A percentile compares a stretch with the other conserved stretches of the same genome.
phyloP scores from a whole-genome alignment of 225 moss, liverwort and hornwort species.

The Pleurozium schreberi region DNA sequence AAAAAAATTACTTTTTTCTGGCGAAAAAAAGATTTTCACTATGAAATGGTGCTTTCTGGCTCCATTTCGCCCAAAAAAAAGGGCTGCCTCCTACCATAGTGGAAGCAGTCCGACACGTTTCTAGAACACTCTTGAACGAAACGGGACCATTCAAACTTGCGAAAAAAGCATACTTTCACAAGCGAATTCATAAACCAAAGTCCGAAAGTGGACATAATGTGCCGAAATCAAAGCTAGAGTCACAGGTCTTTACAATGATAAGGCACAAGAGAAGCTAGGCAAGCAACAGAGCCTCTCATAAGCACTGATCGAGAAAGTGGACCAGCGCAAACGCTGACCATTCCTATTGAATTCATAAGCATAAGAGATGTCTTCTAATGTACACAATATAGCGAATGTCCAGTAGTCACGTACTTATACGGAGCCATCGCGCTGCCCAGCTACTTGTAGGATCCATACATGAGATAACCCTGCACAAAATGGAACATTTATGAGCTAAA shows the following conservation, averaged over 20 bases:
- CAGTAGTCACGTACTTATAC: slow-evolving; percentile 58
- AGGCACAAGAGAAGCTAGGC: neutral
- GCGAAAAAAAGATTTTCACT: too few species aligned
- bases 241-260: neutral
- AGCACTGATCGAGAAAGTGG: neutral
- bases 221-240: neutral
- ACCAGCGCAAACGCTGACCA: neutral
- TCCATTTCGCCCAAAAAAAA: too few species aligned
- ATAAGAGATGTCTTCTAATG: neutral
- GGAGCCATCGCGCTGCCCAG: slow-evolving; percentile 99
- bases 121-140: neutral
- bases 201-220: neutral
- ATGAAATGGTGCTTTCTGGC: too few species aligned
- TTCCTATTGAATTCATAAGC: neutral
- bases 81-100: too few species aligned
- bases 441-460: slow-evolving; percentile 96
- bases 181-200: neutral
- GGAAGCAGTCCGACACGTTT: neutral
- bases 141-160: neutral
- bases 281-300: neutral
- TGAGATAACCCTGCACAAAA: slow-evolving; percentile 70
- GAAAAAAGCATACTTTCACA: neutral
- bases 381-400: neutral
- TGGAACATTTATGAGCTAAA: neutral
- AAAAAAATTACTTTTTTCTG: too few species aligned